Percentiles rank a stretch among this genome's conserved stretches.
These are phyloP conservation scores for Tricharina praecox DNA, from an alignment of 495 filamentous ascomycete genomes.

Conservation along the genomic window DNA sequence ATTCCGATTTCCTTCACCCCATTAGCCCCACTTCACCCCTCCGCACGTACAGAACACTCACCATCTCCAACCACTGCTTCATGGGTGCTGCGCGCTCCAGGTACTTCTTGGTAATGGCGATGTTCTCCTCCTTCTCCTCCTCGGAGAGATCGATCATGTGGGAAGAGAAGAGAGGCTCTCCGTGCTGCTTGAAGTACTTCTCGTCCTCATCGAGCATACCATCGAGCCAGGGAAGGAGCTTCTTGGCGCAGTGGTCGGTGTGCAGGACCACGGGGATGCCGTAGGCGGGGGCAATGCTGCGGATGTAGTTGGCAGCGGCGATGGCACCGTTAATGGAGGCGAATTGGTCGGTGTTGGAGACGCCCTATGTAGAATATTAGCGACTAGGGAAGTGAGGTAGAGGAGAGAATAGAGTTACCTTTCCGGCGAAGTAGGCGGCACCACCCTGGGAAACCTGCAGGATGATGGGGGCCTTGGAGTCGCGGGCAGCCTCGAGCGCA, in stretches of 20 bases:
- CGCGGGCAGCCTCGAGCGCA: slow-evolving; percentile 62
- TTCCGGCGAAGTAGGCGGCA: slow-evolving; percentile 85
- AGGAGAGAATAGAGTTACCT: slow-evolving; percentile 36
- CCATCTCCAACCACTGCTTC: slow-evolving; percentile 99
- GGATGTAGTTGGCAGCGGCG: slow-evolving; percentile 86
- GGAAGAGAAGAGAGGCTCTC: slow-evolving; percentile 78
- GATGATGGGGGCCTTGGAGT: slow-evolving; percentile 72
- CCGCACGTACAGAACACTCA: slow-evolving; percentile 28
- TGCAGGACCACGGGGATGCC: slow-evolving; percentile 81
- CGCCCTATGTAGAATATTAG: slow-evolving; percentile 41
- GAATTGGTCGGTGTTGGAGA: slow-evolving; percentile 67
- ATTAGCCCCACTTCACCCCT: not conserved
- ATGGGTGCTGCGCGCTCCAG: slow-evolving; percentile 77
- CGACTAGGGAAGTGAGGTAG: not conserved
- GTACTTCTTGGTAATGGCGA: slow-evolving; percentile 75
- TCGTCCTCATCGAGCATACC: slow-evolving; percentile 89
- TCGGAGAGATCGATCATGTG: slow-evolving; percentile 98
- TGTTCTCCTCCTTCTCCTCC: slow-evolving; percentile 78
- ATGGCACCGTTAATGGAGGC: slow-evolving; percentile 77
- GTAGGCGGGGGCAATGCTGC: slow-evolving; percentile 69
- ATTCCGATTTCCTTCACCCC: slow-evolving; percentile 60
- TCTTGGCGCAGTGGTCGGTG: slow-evolving; percentile 89
- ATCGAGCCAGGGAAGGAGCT: slow-evolving; percentile 88
- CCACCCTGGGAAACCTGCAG: slow-evolving; percentile 87
- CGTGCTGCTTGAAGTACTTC: slow-evolving; percentile 76